Evolutionary conservation across 2,329 filamentous ascomycete species (phyloP).

Genomic region (Trichoderma koningii): DNA sequence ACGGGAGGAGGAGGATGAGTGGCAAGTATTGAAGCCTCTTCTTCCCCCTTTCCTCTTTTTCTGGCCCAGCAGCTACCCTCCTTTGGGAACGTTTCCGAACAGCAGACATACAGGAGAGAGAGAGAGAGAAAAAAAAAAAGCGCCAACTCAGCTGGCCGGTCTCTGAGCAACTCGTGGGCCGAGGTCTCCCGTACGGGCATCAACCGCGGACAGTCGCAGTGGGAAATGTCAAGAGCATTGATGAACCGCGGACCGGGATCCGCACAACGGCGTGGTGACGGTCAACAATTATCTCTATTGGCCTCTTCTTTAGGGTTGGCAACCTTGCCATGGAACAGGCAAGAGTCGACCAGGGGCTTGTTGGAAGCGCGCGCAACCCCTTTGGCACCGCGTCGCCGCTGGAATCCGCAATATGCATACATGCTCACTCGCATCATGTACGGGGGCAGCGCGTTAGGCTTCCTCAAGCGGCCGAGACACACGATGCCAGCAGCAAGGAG

Average conservation of each 20-base stretch:
- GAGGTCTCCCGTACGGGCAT: neutral
- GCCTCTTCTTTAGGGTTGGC: slow-evolving; percentile 2
- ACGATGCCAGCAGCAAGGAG: neutral
- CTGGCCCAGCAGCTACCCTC: neutral
- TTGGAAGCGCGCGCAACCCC: slow-evolving; percentile 15
- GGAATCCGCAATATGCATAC: slow-evolving; percentile 1
- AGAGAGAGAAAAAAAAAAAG: neutral
- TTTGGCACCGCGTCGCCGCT: slow-evolving; percentile 4
- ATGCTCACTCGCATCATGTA: slow-evolving; percentile 2
- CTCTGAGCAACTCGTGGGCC: neutral
- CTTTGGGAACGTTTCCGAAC: neutral
- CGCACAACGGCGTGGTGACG: neutral
- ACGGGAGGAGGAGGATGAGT: neutral
- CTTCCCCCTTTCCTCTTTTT: neutral
- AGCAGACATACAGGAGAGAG: neutral
- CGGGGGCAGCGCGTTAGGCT: slow-evolving; percentile 1
- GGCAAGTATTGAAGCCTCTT: neutral
- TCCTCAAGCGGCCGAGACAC: neutral
- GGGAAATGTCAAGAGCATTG: neutral
- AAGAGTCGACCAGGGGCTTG: slow-evolving; percentile 8
- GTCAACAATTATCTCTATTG: neutral
- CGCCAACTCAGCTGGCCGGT: neutral
- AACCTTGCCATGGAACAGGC: slow-evolving; percentile 3
- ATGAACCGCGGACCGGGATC: slow-evolving; percentile 7
- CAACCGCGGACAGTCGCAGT: neutral